Conservation (phyloP, 2,329 filamentous ascomycete species). For the Claviceps maximensis region DNA sequence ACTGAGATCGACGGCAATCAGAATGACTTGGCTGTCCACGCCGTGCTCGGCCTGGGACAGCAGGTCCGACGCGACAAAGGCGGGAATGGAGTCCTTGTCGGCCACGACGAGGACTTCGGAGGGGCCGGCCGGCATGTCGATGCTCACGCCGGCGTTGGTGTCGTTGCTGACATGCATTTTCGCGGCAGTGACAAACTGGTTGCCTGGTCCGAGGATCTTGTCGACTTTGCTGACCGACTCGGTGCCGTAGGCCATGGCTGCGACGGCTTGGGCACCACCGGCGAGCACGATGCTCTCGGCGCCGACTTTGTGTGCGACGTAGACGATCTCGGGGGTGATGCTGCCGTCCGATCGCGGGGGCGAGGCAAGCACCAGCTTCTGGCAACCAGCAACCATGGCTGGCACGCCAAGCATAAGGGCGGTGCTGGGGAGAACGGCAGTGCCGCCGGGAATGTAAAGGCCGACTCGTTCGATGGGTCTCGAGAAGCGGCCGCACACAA, state of each 20-base stretch:
- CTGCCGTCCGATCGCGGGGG: slow-evolving; percentile 81
- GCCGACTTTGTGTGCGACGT: slow-evolving; percentile 91
- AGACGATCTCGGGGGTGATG: slow-evolving; percentile 92
- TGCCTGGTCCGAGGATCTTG: slow-evolving; percentile 95
- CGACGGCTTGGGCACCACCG: slow-evolving; percentile 88
- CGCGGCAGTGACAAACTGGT: slow-evolving; percentile 95
- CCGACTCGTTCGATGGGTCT: slow-evolving; percentile 93
- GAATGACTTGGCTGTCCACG: slow-evolving; percentile 86
- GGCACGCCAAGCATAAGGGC: slow-evolving; percentile 97
- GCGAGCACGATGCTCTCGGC: slow-evolving; percentile 93
- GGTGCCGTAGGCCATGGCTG: slow-evolving; percentile 94
- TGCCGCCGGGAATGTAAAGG: slow-evolving; percentile 89
- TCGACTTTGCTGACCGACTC: slow-evolving; percentile 92
- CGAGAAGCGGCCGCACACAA: slow-evolving; percentile 85
- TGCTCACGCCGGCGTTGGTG: slow-evolving; percentile 85
- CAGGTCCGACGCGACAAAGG: slow-evolving; percentile 89
- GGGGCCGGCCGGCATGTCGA: slow-evolving; percentile 96
- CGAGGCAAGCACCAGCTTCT: slow-evolving; percentile 86
- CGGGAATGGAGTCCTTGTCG: slow-evolving; percentile 75
- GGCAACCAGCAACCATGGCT: slow-evolving; percentile 92
- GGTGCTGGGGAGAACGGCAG: slow-evolving; percentile 90
- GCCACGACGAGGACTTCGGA: slow-evolving; percentile 95
- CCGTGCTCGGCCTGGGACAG: slow-evolving; percentile 95
- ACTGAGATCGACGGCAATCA: slow-evolving; percentile 69
- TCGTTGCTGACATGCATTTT: slow-evolving; percentile 99